phyloP scores from a whole-genome alignment of 805 yeast genomes.

The Pichia phayaonensis region DNA sequence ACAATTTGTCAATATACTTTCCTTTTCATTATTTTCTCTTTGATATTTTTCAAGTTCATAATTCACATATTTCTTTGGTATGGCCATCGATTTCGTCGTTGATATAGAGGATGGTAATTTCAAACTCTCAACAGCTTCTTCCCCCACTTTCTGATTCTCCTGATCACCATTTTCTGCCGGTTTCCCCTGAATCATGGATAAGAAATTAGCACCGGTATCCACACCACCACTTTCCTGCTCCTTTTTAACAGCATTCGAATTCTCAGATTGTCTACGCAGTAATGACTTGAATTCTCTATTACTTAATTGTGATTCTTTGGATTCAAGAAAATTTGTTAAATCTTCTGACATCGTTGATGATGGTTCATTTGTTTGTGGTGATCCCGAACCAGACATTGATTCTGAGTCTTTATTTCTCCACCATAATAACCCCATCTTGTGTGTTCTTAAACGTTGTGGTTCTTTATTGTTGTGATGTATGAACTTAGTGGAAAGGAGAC shows the following conservation, averaged over 20 bases:
- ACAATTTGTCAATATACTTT: slow-evolving; percentile 28
- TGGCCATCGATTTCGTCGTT: slow-evolving; percentile 5
- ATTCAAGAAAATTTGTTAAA: slow-evolving; percentile 19
- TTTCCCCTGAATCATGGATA: slow-evolving; percentile 2
- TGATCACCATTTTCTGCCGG: not conserved
- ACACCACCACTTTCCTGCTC: slow-evolving; percentile 1
- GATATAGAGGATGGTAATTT: slow-evolving; percentile 3
- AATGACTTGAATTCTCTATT: slow-evolving; percentile 27
- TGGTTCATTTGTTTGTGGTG: not conserved
- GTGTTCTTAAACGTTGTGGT: too few species aligned
- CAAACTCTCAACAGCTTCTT: slow-evolving; percentile 1
- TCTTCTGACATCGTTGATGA: slow-evolving; percentile 18
- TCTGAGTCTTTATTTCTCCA: slow-evolving; percentile 2
- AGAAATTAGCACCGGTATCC: slow-evolving; percentile 1
- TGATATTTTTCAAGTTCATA: slow-evolving; percentile 23
- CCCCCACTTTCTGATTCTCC: not conserved
- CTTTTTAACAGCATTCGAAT: slow-evolving; percentile 4
- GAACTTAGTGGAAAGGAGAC: not conserved
- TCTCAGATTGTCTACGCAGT: slow-evolving; percentile 11
- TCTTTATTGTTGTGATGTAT: not conserved
- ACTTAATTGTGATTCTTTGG: slow-evolving; percentile 22
- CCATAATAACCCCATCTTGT: slow-evolving; percentile 15
- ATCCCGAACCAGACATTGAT: not conserved
- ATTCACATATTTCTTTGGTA: slow-evolving; percentile 6
- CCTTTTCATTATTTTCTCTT: slow-evolving; percentile 21